Evolutionary conservation across 768 basidiomycete genomes (phyloP).

Genomic region (Amanita pallidorosea): DNA sequence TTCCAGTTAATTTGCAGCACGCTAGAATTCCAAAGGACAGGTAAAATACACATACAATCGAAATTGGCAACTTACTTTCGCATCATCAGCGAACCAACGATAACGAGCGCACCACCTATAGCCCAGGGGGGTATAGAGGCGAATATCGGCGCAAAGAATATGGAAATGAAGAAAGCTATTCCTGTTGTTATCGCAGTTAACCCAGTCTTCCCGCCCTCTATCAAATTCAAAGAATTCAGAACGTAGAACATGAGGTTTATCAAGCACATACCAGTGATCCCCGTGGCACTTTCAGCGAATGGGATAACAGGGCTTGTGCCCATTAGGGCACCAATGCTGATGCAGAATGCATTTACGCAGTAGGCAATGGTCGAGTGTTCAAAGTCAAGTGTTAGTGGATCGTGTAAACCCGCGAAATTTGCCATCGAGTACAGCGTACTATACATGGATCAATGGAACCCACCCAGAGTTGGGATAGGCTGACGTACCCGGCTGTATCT

Average conservation of each 20-base stretch:
- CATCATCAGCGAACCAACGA: constrained; percentile 86
- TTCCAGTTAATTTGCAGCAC: constrained; percentile 85
- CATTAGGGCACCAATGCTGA: constrained; percentile 71
- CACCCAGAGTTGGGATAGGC: background rate
- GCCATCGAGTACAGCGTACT: constrained; percentile 85
- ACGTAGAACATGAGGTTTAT: too few species aligned
- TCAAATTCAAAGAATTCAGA: background rate
- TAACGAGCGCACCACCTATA: constrained; percentile 75
- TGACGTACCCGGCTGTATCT: constrained; percentile 39
- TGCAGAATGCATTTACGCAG: constrained; percentile 74
- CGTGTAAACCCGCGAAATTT: constrained; percentile 77
- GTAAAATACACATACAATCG: background rate
- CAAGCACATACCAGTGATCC: constrained; percentile 48
- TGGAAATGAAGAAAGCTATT: constrained; percentile 68
- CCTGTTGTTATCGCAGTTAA: constrained; percentile 67
- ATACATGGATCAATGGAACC: constrained; percentile 21
- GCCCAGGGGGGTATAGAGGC: constrained; percentile 84
- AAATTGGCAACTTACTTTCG: constrained; percentile 41
- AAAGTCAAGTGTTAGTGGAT: constrained; percentile 78
- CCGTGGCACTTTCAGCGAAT: constrained; percentile 75
- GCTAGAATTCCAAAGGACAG: constrained; percentile 19
- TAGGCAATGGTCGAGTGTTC: constrained; percentile 77
- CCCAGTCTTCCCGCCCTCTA: constrained; percentile 85
- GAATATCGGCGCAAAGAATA: constrained; percentile 87
- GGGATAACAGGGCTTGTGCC: constrained; percentile 81